phyloP scores from a whole-genome alignment of 2,329 filamentous ascomycete genomes.

The Drechmeria coniospora region DNA sequence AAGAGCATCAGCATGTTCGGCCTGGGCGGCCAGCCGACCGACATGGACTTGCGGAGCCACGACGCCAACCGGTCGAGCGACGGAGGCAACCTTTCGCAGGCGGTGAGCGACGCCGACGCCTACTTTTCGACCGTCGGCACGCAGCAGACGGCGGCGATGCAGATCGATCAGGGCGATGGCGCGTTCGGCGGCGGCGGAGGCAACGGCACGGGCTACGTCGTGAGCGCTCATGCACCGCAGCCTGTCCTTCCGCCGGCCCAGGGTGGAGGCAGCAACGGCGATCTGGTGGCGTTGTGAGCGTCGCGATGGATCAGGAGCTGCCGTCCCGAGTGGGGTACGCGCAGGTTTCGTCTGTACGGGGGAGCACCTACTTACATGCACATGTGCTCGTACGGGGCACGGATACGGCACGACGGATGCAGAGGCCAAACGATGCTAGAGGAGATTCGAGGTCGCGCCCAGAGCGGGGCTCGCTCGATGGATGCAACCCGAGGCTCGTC shows the following conservation, averaged over 20 bases:
- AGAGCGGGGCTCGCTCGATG: too few species aligned
- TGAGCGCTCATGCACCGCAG: slow-evolving; percentile 69
- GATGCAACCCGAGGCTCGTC: too few species aligned
- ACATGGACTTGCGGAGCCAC: slow-evolving; percentile 29
- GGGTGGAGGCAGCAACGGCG: slow-evolving; percentile 50
- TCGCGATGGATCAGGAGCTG: too few species aligned
- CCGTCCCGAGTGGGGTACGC: too few species aligned
- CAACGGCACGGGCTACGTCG: slow-evolving; percentile 46
- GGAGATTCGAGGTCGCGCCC: too few species aligned
- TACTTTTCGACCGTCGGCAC: slow-evolving; percentile 73
- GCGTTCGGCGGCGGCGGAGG: slow-evolving; percentile 44
- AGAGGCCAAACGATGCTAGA: too few species aligned
- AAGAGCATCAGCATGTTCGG: slow-evolving; percentile 47
- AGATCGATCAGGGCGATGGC: slow-evolving; percentile 46
- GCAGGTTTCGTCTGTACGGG: too few species aligned
- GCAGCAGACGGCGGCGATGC: slow-evolving; percentile 59
- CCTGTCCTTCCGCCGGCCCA: slow-evolving; percentile 56
- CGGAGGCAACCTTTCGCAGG: slow-evolving; percentile 44
- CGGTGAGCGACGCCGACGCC: slow-evolving; percentile 71
- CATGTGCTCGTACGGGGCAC: too few species aligned
- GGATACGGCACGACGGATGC: too few species aligned
- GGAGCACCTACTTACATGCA: too few species aligned
- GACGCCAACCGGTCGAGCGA: slow-evolving; percentile 11
- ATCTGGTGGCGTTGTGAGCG: slow-evolving; percentile 52
- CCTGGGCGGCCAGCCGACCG: slow-evolving; percentile 32